Evolutionary conservation across 106 monocot species (phyloP).

Genomic region (Hemerocallis citrina): DNA sequence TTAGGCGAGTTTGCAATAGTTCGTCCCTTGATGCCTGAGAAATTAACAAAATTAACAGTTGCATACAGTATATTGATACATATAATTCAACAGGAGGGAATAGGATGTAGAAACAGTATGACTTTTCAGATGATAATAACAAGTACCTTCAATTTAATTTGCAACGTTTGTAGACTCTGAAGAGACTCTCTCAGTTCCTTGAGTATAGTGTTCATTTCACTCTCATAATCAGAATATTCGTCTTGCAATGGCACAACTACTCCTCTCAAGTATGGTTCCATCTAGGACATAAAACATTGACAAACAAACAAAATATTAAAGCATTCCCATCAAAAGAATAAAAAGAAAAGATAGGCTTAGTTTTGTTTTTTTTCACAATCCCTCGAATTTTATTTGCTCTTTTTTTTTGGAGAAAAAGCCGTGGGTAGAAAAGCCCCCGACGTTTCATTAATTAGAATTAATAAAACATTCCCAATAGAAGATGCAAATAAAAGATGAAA

Average conservation of each 20-base stretch:
- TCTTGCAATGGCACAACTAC: constrained; percentile 39
- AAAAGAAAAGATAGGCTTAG: not conserved
- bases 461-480: too few relatives aligned
- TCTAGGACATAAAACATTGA: constrained; percentile 29
- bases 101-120: not conserved
- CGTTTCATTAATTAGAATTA: too few relatives aligned
- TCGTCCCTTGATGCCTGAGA: constrained; percentile 45
- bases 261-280: constrained; percentile 64
- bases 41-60: not conserved
- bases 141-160: constrained; percentile 61
- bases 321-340: not conserved
- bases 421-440: too few relatives aligned
- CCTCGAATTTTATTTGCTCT: too few relatives aligned
- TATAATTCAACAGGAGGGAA: not conserved
- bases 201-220: constrained; percentile 24
- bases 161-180: constrained; percentile 35
- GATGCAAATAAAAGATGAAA: too few relatives aligned
- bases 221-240: constrained; percentile 11
- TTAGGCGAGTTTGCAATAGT: constrained; percentile 43
- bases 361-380: too few relatives aligned
- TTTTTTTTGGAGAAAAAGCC: not conserved
- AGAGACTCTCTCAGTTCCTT: constrained; percentile 37
- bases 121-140: not conserved
- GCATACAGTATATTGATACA: not conserved
- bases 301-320: not conserved